These are phyloP conservation scores for Arachis monticola DNA, from an alignment of 331 rosid species.

Conservation along the genomic window DNA sequence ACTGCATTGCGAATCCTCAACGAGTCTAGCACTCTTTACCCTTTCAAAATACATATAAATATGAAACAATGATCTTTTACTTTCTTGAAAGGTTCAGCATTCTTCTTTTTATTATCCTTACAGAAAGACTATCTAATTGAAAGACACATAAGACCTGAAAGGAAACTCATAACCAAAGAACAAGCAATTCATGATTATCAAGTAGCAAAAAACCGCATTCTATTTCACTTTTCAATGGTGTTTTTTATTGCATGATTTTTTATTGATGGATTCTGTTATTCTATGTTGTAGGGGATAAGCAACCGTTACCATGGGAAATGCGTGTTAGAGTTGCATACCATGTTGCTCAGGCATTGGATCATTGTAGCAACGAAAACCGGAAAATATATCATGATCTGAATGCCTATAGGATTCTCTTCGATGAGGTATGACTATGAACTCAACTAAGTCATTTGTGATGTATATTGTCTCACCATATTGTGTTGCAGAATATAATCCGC, in stretches of 20 bases:
- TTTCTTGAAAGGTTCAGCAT: not conserved
- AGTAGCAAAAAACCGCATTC: not conserved
- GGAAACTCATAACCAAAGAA: not conserved
- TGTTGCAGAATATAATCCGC: not conserved
- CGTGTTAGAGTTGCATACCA: constrained; percentile 84
- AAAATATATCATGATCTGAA: constrained; percentile 90
- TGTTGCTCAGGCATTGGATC: constrained; percentile 87
- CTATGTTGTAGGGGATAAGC: constrained; percentile 77
- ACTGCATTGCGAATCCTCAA: constrained; percentile 12
- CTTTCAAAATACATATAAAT: not conserved
- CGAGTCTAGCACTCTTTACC: not conserved
- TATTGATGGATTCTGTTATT: constrained; percentile 27
- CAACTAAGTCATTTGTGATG: constrained; percentile 24
- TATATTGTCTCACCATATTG: constrained; percentile 12
- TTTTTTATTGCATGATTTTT: constrained; percentile 2
- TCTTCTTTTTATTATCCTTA: constrained; percentile 15
- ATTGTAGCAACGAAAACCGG: constrained; percentile 75
- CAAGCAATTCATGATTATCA: constrained; percentile 6
- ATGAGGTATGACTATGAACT: constrained; percentile 66
- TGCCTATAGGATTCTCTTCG: constrained; percentile 89
- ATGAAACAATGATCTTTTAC: not conserved
- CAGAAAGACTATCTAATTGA: not conserved
- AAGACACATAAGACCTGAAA: not conserved
- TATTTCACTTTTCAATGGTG: not conserved
- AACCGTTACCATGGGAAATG: constrained; percentile 95